Conservation (phyloP, 2,329 filamentous ascomycete genomes). For the Penicillium crustosum region DNA sequence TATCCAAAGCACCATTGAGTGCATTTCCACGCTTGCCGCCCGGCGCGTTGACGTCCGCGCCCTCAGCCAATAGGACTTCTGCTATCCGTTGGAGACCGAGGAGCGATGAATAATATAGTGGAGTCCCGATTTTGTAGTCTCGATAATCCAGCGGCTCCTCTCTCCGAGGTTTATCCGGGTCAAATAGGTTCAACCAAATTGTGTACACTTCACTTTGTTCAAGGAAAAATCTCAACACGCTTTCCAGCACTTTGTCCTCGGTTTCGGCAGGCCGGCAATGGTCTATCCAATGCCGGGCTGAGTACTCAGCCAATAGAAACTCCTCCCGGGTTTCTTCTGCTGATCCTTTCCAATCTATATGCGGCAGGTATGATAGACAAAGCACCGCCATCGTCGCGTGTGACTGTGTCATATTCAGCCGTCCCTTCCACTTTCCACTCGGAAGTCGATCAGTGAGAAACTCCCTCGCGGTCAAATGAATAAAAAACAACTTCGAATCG, state of each 20-base stretch:
- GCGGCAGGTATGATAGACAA: background rate
- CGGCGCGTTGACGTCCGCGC: background rate
- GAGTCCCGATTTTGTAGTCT: background rate
- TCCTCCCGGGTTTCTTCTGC: background rate
- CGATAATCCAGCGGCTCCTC: rapidly evolving
- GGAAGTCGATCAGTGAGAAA: background rate
- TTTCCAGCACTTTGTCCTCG: background rate
- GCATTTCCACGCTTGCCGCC: background rate
- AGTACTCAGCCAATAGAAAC: background rate
- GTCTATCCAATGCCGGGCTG: background rate
- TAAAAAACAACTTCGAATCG: background rate
- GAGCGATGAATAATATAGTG: background rate
- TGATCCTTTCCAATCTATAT: background rate
- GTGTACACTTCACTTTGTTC: background rate
- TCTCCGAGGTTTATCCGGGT: rapidly evolving
- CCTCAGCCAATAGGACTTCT: background rate
- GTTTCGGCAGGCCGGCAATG: background rate
- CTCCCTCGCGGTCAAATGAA: background rate
- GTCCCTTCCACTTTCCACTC: background rate
- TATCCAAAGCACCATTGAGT: background rate
- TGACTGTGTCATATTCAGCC: background rate
- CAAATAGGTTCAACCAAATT: background rate
- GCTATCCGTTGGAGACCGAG: background rate
- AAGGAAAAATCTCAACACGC: background rate
- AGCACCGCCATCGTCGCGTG: background rate